phyloP scores from a whole-genome alignment of 164 flowering plant genomes.

The Vitis labrusca region DNA sequence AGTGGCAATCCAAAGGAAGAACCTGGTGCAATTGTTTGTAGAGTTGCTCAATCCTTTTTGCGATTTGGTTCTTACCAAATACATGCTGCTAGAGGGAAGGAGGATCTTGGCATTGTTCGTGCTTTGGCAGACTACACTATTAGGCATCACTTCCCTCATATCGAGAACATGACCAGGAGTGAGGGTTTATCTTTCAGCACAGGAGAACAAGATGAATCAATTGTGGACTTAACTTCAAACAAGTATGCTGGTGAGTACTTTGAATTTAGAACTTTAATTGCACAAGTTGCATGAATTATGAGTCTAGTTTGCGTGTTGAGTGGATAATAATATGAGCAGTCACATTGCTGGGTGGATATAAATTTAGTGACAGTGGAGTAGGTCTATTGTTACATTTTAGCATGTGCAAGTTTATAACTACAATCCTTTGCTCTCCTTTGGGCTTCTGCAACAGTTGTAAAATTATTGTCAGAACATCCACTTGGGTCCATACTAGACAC shows the following conservation, averaged over 20 bases:
- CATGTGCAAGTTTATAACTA: too few species aligned
- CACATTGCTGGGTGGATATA: too few species aligned
- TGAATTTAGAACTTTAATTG: background rate
- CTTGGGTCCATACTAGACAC: too few species aligned
- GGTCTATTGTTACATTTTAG: too few species aligned
- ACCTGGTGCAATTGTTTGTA: conserved; percentile 97
- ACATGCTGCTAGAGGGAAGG: conserved; percentile 92
- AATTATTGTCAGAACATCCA: too few species aligned
- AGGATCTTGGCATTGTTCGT: conserved; percentile 77
- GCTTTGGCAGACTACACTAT: conserved; percentile 86
- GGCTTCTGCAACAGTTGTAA: too few species aligned
- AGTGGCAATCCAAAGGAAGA: conserved; percentile 99
- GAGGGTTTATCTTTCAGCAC: conserved; percentile 78
- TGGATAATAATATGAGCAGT: background rate
- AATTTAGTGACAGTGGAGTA: too few species aligned
- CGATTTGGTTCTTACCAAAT: conserved; percentile 98
- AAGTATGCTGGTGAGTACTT: conserved; percentile 86
- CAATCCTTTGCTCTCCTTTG: too few species aligned
- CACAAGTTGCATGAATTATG: too few species aligned
- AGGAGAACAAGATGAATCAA: conserved; percentile 62
- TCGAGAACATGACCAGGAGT: conserved; percentile 72
- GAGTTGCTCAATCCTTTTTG: conserved; percentile 94
- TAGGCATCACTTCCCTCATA: conserved; percentile 81
- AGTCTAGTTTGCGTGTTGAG: too few species aligned
- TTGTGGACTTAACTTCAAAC: conserved; percentile 93